Conservation (phyloP, 495 filamentous ascomycete species). For the Neurospora sp. region DNA sequence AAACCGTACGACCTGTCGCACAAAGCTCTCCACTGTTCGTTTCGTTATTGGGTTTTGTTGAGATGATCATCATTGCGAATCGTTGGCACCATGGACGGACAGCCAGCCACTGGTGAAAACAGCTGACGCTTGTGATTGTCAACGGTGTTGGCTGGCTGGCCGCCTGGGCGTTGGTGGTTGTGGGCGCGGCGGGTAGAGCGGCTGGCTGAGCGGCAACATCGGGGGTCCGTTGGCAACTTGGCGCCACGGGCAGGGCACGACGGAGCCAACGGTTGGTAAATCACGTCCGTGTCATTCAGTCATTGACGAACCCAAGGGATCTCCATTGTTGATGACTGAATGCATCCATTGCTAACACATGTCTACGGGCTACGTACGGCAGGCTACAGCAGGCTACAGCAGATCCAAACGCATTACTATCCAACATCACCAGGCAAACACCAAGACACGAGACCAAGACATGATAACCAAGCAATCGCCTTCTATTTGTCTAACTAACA, state of each 20-base stretch:
- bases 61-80: neutral
- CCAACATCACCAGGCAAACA: neutral
- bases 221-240: neutral
- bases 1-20: neutral
- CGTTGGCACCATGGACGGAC: neutral
- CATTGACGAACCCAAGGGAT: neutral
- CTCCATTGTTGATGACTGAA: neutral
- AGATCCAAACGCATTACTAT: neutral
- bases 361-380: neutral
- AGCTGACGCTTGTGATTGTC: neutral
- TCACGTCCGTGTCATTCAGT: neutral
- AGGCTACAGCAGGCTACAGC: neutral
- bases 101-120: neutral
- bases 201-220: neutral
- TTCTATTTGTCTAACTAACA: neutral
- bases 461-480: neutral
- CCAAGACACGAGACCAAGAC: neutral
- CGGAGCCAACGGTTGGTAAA: neutral
- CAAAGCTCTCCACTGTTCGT: neutral
- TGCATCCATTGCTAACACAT: neutral
- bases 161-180: too few species aligned
- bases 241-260: neutral
- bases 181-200: neutral
- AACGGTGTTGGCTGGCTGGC: neutral
- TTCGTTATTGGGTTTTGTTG: neutral